Conservation (phyloP, 257 asterid genomes). For the Solanum tarijense region DNA sequence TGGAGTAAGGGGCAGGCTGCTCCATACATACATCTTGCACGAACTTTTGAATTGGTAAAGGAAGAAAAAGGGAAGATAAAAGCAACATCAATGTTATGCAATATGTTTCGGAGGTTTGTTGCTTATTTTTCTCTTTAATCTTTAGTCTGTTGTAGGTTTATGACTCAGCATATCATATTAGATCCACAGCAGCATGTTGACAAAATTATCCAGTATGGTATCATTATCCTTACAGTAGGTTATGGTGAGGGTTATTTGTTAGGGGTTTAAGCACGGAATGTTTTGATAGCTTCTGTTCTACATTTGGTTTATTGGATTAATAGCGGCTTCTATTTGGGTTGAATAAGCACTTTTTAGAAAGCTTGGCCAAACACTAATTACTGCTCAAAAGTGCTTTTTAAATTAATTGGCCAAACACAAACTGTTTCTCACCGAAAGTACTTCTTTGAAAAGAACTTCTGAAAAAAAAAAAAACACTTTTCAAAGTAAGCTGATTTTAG, state of each 20-base stretch:
- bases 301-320: neutral
- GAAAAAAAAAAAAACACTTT: neutral
- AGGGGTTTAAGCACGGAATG: neutral
- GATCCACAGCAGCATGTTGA: neutral
- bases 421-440: neutral
- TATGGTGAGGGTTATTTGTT: neutral
- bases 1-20: constrained; percentile 83
- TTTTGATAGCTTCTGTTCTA: neutral
- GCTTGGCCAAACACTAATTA: neutral
- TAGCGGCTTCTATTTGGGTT: neutral
- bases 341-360: neutral
- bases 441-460: neutral
- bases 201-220: neutral
- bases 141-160: neutral
- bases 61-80: constrained; percentile 82
- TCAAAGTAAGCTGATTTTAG: neutral
- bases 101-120: constrained; percentile 88
- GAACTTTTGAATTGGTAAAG: constrained; percentile 75
- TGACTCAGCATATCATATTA: neutral
- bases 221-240: neutral
- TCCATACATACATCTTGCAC: constrained; percentile 77
- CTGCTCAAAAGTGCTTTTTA: neutral
- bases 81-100: constrained; percentile 78
- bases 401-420: neutral
- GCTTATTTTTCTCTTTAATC: neutral